Base-by-base conservation (phyloP, 2,329 filamentous ascomycete genomes). In the Plectosphaerella sp. region DNA sequence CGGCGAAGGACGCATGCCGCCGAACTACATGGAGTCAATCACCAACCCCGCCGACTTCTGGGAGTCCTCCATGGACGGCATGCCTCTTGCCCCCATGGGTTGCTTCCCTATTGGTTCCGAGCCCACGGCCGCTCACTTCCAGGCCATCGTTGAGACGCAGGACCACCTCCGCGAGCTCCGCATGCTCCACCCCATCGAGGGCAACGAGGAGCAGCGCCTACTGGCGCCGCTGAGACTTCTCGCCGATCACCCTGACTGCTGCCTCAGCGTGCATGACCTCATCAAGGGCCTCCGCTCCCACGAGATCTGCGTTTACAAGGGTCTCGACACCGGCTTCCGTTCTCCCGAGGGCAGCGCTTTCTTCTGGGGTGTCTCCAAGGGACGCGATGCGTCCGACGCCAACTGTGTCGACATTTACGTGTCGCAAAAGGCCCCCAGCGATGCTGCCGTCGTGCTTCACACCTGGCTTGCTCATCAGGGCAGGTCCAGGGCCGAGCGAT, bases 391-490 rank as follows among this genome's bases (percentile, higher is more conserved):
- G 18, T 28, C 53, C 15, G 48, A 50, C 33, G 16, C 48, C n/a
- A 49, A 36, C 14, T 24, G 54, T 18, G 53, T 69, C 16, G 62
- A 68, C 52, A 63, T 71, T n/a, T 71, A 65, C 53, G 59, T 72
- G 28, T 72, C 69, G 2, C 59, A 63, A 10, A 66, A 65, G 20
- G 60, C 61, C 8, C 63, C 65, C 1, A 64, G 64, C 47, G 61
- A 69, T 35, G 49, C 61, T 6, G 24, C 24, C 15, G 42, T 45
- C 15, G 39, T 50, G 9, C 53, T 72, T 11, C 69, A 72, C 52
- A 66, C 67, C 4, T 72, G 67, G 62, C 57, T 72, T 12, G 69
- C 69, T 5, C 69, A 71, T 50, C 61, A 65, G 43, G 66, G 65
- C 1, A 59, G 67, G 16, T 53, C 66, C 1, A 63, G 69, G 1